Base-by-base conservation (phyloP, 768 basidiomycete genomes). In the Lanmaoa pseudosensibilis region DNA sequence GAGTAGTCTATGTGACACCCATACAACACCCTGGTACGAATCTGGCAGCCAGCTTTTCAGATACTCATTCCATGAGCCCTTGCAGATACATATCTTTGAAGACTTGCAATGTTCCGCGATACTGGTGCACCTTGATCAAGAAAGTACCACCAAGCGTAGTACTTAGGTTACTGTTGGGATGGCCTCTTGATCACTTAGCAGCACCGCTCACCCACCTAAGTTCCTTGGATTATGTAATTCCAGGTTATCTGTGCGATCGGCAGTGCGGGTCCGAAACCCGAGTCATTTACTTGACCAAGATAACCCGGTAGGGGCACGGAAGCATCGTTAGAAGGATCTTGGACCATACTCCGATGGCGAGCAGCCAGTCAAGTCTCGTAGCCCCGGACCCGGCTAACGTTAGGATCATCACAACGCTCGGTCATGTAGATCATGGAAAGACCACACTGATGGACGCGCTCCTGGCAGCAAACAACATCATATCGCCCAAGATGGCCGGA, bases 391-490 rank as follows among this genome's bases (percentile, higher is more conserved):
- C 80, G 13, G 59, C 68, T 21, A 81, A 87, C 48, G 77, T 90
- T 30, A 85, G 90, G 56, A 90, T 88, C 57, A 84, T 94, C 60
- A 94, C 92, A 7, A 91, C 90, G 3, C 83, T 93, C 8, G 91
- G 92, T 13, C 91, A 94, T 72, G 92, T 94, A 54, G 94, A 98
- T 71, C 95, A 98, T 77, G 95, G 95, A 65, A 97, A 99, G 74
- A 94, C 94, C 3, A 94, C 94, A 0, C 83, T 93, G 56, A 95
- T 97, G 84, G 97, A 99, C 66, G 85, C 90, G 16, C 82, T 99
- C 9, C 84, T 99, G 36, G 95, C 96, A 2, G 94, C 96, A 21
- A 98, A 98, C 76, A 96, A 93, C 67, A 98, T 99, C 69, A 98
- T 99, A 65, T 98, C 96, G 0, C 74, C 87, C 11, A 78, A 91